Conservation (phyloP, 2,329 filamentous ascomycete genomes). For the Colletotrichum sp. region DNA sequence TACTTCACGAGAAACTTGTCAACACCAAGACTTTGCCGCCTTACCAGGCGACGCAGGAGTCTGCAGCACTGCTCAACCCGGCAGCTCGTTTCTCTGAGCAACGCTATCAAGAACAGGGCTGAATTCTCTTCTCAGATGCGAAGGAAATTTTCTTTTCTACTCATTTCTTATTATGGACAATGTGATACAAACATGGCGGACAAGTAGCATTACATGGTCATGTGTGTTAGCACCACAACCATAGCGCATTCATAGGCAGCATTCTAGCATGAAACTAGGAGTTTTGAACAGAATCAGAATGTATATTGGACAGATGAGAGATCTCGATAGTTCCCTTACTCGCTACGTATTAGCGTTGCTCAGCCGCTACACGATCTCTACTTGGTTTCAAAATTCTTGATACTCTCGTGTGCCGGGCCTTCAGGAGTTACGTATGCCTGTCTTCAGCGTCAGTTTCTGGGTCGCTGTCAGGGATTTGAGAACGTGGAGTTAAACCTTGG, state of each 20-base stretch:
- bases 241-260: background rate
- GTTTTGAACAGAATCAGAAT: background rate
- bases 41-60: background rate
- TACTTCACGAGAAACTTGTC: background rate
- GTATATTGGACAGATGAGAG: background rate
- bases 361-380: background rate
- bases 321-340: background rate
- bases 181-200: background rate
- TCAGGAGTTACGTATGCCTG: conserved; percentile 30
- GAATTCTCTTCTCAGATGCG: background rate
- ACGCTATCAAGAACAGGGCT: background rate
- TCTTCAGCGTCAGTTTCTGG: background rate
- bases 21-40: background rate
- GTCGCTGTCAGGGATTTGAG: background rate
- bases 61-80: background rate
- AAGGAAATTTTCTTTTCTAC: background rate
- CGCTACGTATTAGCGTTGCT: background rate
- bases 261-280: background rate
- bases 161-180: background rate
- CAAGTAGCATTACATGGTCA: background rate
- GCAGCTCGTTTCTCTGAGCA: background rate
- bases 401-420: conserved; percentile 2
- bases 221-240: background rate
- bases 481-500: conserved; percentile 46
- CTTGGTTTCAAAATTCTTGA: background rate